Percentiles rank a stretch among this genome's conserved stretches.
Conservation (phyloP, 140 eudicot species). For the Oenanthe javanica region DNA sequence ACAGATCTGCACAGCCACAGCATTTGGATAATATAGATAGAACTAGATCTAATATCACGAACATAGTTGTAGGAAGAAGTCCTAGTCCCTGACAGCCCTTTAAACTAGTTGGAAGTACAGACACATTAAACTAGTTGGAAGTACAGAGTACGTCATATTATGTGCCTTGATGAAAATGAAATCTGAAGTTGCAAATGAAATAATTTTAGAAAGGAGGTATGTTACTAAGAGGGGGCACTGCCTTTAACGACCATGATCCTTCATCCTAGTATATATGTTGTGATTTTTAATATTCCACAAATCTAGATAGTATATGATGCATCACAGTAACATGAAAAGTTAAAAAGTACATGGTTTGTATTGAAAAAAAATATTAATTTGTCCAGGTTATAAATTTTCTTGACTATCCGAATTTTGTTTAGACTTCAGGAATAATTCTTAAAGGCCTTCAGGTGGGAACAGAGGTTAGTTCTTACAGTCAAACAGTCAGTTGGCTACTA, state of each 20-base stretch:
- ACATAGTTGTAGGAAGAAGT: background rate
- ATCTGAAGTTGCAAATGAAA: background rate
- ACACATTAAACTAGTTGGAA: background rate
- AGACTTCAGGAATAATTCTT: background rate
- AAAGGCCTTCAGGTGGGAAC: background rate
- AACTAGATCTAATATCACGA: background rate
- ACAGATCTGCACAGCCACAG: constrained; percentile 47
- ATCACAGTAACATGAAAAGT: background rate
- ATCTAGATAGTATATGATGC: background rate
- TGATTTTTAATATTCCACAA: background rate
- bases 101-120: background rate
- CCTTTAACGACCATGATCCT: background rate
- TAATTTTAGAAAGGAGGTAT: background rate
- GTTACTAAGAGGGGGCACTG: background rate
- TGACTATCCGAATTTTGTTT: background rate
- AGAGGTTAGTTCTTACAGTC: background rate
- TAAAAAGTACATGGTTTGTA: background rate
- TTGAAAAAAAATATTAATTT: background rate
- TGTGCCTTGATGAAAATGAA: background rate
- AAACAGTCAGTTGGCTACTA: background rate
- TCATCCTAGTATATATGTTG: background rate
- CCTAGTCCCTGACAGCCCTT: background rate
- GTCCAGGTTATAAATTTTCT: background rate
- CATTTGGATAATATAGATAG: background rate
- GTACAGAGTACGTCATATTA: background rate